Evolutionary conservation across 305 asterid species (phyloP).

Genomic region (Euphrasia arctica): DNA sequence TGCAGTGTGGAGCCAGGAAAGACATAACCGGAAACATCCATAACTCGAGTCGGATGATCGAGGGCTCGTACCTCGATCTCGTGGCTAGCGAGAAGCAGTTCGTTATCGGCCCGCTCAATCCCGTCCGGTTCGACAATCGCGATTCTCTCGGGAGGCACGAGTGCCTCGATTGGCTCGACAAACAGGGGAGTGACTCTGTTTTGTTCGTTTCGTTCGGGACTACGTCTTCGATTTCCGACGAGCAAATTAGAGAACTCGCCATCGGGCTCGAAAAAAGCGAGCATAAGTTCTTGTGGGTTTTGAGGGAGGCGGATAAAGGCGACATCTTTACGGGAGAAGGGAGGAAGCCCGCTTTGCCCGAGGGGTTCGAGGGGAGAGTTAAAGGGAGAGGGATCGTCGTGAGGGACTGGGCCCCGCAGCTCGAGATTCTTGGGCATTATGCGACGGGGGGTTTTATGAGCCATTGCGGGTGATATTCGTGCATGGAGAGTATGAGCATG

Average conservation of each 20-base stretch:
- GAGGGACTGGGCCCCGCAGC: conserved; percentile 67
- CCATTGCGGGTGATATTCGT: conserved; percentile 68
- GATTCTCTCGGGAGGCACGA: conserved; percentile 9
- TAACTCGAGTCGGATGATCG: conserved; percentile 45
- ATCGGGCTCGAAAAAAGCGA: conserved; percentile 30
- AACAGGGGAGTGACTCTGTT: conserved; percentile 35
- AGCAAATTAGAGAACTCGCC: conserved; percentile 32
- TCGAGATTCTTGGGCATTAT: conserved; percentile 39
- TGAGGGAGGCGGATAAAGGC: conserved; percentile 38
- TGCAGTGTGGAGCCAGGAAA: conserved; percentile 3
- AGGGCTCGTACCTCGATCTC: conserved; percentile 37
- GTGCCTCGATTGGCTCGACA: conserved; percentile 47
- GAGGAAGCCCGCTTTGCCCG: conserved; percentile 19
- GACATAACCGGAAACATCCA: conserved; percentile 24
- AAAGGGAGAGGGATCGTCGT: conserved; percentile 32
- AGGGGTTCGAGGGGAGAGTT: conserved; percentile 38
- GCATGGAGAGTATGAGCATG: conserved; percentile 44
- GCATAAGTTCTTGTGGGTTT: conserved; percentile 36
- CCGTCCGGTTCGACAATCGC: not conserved
- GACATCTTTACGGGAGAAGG: conserved; percentile 23
- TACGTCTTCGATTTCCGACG: conserved; percentile 30
- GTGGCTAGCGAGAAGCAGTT: conserved; percentile 32
- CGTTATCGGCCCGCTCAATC: conserved; percentile 62
- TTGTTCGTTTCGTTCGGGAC: conserved; percentile 39
- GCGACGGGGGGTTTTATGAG: conserved; percentile 57